A percentile compares a stretch with the other conserved stretches of the same genome.
Conservation (phyloP, 2,329 filamentous ascomycete genomes). For the Pleochaeta shiraiana region DNA sequence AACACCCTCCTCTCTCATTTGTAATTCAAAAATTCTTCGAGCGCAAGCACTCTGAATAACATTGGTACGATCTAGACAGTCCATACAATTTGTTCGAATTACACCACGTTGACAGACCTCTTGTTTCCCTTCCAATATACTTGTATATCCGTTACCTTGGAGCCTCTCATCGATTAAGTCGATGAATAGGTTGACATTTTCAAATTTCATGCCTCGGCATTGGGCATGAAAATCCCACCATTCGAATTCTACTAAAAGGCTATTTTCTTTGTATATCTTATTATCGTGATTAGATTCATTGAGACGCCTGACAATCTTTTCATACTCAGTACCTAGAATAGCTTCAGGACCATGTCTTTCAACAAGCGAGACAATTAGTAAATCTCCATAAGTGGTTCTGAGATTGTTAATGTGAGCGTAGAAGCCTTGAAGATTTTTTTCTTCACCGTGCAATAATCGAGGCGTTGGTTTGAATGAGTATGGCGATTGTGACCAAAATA, state of each 20-base stretch:
- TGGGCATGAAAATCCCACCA: slow-evolving; percentile 97
- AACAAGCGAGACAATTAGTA: slow-evolving; percentile 68
- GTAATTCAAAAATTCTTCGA: slow-evolving; percentile 57
- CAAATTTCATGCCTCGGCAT: slow-evolving; percentile 93
- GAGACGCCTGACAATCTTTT: slow-evolving; percentile 40
- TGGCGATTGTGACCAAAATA: slow-evolving; percentile 89
- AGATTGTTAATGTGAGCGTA: slow-evolving; percentile 58
- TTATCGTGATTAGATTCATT: slow-evolving; percentile 38
- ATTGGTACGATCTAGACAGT: slow-evolving; percentile 89
- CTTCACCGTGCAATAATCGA: slow-evolving; percentile 55
- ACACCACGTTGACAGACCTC: slow-evolving; percentile 43
- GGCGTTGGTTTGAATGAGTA: slow-evolving; percentile 84
- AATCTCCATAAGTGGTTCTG: slow-evolving; percentile 43
- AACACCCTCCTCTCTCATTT: slow-evolving; percentile 56
- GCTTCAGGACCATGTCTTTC: slow-evolving; percentile 74
- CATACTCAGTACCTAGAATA: slow-evolving; percentile 57
- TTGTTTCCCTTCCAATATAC: slow-evolving; percentile 26
- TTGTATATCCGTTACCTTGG: slow-evolving; percentile 48
- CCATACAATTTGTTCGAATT: slow-evolving; percentile 95
- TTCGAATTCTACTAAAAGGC: slow-evolving; percentile 40
- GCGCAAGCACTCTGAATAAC: slow-evolving; percentile 87
- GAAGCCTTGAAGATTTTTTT: slow-evolving; percentile 60
- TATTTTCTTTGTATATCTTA: slow-evolving; percentile 14
- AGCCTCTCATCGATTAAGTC: slow-evolving; percentile 46
- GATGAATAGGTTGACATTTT: slow-evolving; percentile 70